phyloP scores from a whole-genome alignment of 148 eudicot genomes.

The Camellia granthamiana region DNA sequence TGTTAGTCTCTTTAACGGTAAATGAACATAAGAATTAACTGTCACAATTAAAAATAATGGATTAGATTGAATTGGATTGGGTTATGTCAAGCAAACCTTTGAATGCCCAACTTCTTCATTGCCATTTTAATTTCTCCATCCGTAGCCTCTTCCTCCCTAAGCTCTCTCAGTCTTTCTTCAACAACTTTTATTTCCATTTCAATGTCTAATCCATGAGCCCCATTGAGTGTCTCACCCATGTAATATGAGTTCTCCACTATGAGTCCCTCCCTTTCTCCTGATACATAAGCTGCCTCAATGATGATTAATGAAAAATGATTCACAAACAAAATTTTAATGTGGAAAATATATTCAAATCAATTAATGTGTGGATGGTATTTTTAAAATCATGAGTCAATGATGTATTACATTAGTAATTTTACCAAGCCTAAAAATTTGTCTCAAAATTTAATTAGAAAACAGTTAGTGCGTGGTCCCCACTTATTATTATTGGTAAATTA shows the following conservation, averaged over 20 bases:
- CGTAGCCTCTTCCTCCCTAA: slow-evolving; percentile 22
- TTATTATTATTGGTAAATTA: too few species aligned
- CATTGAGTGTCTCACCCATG: slow-evolving; percentile 39
- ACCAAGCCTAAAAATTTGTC: too few species aligned
- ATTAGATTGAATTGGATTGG: neutral
- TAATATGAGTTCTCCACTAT: slow-evolving; percentile 32
- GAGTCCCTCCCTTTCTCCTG: slow-evolving; percentile 42
- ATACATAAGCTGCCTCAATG: slow-evolving; percentile 41
- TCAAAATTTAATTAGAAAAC: too few species aligned
- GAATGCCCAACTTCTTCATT: slow-evolving; percentile 52
- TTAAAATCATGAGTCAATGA: too few species aligned
- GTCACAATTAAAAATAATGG: neutral
- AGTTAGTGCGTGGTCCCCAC: too few species aligned
- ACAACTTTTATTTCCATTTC: slow-evolving; percentile 33
- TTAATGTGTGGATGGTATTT: too few species aligned
- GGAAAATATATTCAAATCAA: too few species aligned
- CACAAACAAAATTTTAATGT: too few species aligned
- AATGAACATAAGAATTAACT: too few species aligned
- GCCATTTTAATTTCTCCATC: slow-evolving; percentile 26
- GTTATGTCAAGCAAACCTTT: slow-evolving; percentile 33
- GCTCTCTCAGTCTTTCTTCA: slow-evolving; percentile 34
- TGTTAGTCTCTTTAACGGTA: too few species aligned
- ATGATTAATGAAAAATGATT: neutral
- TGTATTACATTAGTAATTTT: too few species aligned
- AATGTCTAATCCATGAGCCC: slow-evolving; percentile 34